phyloP scores from a whole-genome alignment of 495 filamentous ascomycete species.

The Pyrenula massariospora region DNA sequence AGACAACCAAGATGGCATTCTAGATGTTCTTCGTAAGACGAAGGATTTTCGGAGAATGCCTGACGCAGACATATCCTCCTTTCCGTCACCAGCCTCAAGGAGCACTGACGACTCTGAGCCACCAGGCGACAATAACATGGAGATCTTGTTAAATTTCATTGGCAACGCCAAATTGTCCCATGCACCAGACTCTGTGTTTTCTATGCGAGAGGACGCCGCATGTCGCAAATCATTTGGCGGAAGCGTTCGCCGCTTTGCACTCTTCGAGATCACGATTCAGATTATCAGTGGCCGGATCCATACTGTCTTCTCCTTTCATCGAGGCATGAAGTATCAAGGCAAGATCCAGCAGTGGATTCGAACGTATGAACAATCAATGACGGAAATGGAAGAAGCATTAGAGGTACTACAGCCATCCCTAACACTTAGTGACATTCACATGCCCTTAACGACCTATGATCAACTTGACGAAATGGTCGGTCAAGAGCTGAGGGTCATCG shows the following conservation, averaged over 20 bases:
- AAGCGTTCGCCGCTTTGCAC: constrained; percentile 45
- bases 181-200: constrained; percentile 6
- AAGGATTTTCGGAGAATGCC: no score
- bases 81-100: no score
- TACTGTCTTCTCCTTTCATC: constrained; percentile 54
- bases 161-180: constrained; percentile 38
- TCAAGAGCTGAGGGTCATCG: no score
- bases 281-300: constrained; percentile 47
- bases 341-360: constrained; percentile 48
- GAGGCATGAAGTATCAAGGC: constrained; percentile 43
- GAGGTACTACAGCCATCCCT: constrained; percentile 33
- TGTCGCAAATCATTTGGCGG: no score
- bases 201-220: constrained; percentile 17
- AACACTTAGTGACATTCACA: constrained; percentile 51
- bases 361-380: constrained; percentile 42
- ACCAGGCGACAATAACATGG: no score
- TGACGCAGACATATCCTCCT: no score
- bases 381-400: constrained; percentile 35
- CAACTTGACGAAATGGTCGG: constrained; percentile 35
- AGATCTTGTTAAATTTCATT: constrained; percentile 62
- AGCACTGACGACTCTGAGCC: no score
- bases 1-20: constrained; percentile 14
- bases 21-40: no score
- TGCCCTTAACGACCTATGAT: constrained; percentile 48
- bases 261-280: constrained; percentile 55